Evolutionary conservation across 148 eudicot genomes (phyloP).

Genomic region (Vaccinium myrtillus): DNA sequence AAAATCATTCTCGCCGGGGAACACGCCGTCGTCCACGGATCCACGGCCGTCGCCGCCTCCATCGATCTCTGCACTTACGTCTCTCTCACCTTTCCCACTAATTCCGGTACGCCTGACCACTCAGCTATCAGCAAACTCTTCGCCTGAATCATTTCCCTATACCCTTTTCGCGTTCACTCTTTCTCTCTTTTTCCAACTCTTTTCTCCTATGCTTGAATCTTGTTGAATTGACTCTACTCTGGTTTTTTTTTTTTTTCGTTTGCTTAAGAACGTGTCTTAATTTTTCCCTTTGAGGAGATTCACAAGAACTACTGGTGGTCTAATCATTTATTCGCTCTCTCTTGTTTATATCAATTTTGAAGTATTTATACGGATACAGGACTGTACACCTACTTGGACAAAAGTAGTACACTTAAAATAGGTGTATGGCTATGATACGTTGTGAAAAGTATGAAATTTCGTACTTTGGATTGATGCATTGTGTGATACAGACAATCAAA

Average conservation of each 20-base stretch:
- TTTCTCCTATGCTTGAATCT: not conserved
- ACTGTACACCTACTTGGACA: not conserved
- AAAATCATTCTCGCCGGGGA: slow-evolving; percentile 93
- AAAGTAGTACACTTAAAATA: too few species aligned
- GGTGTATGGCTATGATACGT: not conserved
- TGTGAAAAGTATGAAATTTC: not conserved
- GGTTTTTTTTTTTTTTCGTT: not conserved
- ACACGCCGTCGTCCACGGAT: slow-evolving; percentile 93
- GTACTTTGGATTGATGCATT: not conserved
- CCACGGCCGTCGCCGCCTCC: slow-evolving; percentile 89
- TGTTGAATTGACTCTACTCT: not conserved
- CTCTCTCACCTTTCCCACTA: slow-evolving; percentile 48
- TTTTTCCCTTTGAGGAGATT: not conserved
- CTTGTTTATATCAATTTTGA: not conserved
- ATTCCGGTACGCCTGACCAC: slow-evolving; percentile 32
- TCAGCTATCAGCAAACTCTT: not conserved
- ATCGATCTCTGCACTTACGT: slow-evolving; percentile 77
- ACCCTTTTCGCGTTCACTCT: not conserved
- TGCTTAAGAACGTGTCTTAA: not conserved
- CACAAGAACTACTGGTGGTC: not conserved
- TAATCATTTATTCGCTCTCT: not conserved
- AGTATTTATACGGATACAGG: not conserved
- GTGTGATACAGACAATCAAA: not conserved
- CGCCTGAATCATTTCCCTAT: too few species aligned
- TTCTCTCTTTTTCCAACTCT: not conserved